Percentiles rank a stretch among this genome's conserved stretches.
Evolutionary conservation across 805 yeast genomes (phyloP).

Genomic region (Starmerella sp.): DNA sequence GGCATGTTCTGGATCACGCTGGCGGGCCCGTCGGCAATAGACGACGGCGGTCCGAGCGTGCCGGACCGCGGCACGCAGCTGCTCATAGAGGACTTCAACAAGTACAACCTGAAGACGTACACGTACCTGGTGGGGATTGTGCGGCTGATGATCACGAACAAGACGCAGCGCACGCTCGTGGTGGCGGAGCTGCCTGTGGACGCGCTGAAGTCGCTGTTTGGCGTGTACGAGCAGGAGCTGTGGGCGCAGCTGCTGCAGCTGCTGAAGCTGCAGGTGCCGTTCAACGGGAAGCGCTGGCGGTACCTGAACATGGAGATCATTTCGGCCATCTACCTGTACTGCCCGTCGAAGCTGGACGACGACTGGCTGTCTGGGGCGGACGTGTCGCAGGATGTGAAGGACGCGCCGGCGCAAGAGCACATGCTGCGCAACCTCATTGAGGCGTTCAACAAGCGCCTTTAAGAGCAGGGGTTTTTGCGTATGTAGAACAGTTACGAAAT

Average conservation of each 20-base stretch:
- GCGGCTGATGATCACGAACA: constrained; percentile 49
- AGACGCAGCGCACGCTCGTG: constrained; percentile 61
- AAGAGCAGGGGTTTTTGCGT: neutral
- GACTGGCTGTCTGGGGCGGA: constrained; percentile 83
- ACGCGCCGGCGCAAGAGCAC: constrained; percentile 74
- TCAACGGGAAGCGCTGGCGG: constrained; percentile 91
- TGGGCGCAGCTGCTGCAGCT: constrained; percentile 63
- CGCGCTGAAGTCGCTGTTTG: constrained; percentile 43
- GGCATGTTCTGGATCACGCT: constrained; percentile 1
- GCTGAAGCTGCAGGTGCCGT: constrained; percentile 71
- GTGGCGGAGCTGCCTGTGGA: constrained; percentile 52
- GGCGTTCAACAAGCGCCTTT: constrained; percentile 38
- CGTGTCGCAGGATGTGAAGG: constrained; percentile 58
- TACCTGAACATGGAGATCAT: constrained; percentile 86
- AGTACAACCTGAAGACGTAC: constrained; percentile 25
- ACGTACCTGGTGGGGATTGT: constrained; percentile 44
- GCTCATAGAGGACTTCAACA: constrained; percentile 13
- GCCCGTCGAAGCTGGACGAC: constrained; percentile 57
- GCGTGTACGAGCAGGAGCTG: constrained; percentile 50
- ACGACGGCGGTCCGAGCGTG: constrained; percentile 5
- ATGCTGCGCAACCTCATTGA: constrained; percentile 70
- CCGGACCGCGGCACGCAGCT: constrained; percentile 13
- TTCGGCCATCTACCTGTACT: constrained; percentile 70
- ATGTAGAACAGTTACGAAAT: neutral
- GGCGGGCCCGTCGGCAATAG: neutral